These are phyloP conservation scores for Bonia amplexicaulis DNA, from an alignment of 176 grass and related monocot species.

Conservation along the genomic window DNA sequence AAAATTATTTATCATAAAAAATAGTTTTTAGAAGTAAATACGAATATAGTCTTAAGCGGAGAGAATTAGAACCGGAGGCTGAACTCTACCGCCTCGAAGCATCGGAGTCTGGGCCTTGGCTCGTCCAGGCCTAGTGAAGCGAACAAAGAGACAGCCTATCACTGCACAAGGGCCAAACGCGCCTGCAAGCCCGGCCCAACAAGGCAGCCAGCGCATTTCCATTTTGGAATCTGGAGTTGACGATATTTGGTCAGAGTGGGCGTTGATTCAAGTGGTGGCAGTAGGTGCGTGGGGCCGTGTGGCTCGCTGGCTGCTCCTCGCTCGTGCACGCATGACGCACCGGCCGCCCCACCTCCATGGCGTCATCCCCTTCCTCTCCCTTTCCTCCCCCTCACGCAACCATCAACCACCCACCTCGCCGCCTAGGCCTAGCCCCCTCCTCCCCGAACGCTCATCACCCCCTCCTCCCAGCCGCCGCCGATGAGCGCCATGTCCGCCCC, in stretches of 20 bases:
- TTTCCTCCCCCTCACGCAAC: constrained; percentile 1
- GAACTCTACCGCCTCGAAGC: too few relatives aligned
- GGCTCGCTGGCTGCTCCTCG: neutral
- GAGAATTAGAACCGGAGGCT: too few relatives aligned
- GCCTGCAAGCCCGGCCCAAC: too few relatives aligned
- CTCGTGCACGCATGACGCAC: neutral
- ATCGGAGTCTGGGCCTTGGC: too few relatives aligned
- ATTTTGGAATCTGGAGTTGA: neutral
- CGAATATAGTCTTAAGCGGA: too few relatives aligned
- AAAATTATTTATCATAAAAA: too few relatives aligned
- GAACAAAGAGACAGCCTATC: too few relatives aligned
- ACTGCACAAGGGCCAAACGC: too few relatives aligned
- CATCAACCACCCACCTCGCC: neutral
- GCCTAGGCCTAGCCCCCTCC: neutral
- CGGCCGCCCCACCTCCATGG: neutral
- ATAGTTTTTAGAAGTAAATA: too few relatives aligned
- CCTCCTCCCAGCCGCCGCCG: neutral
- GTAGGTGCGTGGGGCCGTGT: neutral
- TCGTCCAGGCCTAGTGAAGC: too few relatives aligned
- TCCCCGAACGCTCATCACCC: neutral
- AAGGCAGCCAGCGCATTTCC: too few relatives aligned
- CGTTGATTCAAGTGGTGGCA: neutral
- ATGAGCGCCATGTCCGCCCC: constrained; percentile 20
- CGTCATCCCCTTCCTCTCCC: neutral
- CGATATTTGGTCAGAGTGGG: neutral